phyloP scores from a whole-genome alignment of 805 yeast genomes.

The Maudiozyma turicensis region DNA sequence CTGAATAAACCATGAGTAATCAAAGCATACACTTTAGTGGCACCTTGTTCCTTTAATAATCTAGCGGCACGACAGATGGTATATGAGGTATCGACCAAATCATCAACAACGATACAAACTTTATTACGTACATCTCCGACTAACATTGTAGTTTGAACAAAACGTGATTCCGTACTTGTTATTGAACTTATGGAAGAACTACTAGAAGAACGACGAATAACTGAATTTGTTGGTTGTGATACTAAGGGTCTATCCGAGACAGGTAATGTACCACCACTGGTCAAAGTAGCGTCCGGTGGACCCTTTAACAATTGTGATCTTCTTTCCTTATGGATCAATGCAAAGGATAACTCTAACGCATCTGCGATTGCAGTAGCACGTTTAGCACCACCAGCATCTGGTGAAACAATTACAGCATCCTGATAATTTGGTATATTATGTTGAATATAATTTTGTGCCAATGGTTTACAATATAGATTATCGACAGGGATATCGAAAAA shows the following conservation, averaged over 20 bases:
- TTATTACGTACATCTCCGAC: conserved; percentile 89
- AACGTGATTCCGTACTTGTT: conserved; percentile 10
- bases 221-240: neutral
- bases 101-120: conserved; percentile 87
- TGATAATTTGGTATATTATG: conserved; percentile 68
- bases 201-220: neutral
- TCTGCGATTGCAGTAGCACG: conserved; percentile 94
- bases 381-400: conserved; percentile 99
- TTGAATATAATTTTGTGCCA: conserved; percentile 74
- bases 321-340: conserved; percentile 90
- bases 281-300: conserved; percentile 27
- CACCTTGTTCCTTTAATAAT: conserved; percentile 87
- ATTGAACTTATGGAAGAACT: conserved; percentile 11
- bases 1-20: conserved; percentile 90
- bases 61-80: conserved; percentile 91
- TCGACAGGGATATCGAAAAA: conserved; percentile 95
- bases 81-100: conserved; percentile 84
- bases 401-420: conserved; percentile 87
- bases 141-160: conserved; percentile 78
- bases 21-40: conserved; percentile 72
- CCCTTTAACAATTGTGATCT: conserved; percentile 37
- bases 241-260: conserved; percentile 15
- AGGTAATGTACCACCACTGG: conserved; percentile 20
- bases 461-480: conserved; percentile 80
- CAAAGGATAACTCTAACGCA: conserved; percentile 77